Conservation (phyloP, 345 rosid genomes). For the Microthlaspi erraticum region DNA sequence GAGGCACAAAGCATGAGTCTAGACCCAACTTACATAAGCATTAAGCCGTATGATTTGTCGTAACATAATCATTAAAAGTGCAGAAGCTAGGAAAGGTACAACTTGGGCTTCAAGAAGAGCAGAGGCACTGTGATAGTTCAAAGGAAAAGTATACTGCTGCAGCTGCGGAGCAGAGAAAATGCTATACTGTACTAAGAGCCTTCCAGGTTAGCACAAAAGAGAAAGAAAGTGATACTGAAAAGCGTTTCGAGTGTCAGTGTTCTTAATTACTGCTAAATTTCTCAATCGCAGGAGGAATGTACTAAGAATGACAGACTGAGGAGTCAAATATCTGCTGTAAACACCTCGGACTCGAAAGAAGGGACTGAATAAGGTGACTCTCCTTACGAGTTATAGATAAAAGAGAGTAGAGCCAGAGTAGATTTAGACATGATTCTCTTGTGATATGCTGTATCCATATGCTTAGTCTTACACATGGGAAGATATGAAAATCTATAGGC, state of each 20-base stretch:
- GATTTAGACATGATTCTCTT: constrained; percentile 24
- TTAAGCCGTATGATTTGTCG: constrained; percentile 1
- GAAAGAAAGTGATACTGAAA: neutral
- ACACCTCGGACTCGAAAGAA: constrained; percentile 24
- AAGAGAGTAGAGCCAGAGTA: constrained; percentile 16
- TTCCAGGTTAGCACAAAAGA: constrained; percentile 62
- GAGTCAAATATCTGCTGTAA: constrained; percentile 28
- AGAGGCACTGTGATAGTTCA: constrained; percentile 56
- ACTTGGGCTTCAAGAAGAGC: constrained; percentile 65
- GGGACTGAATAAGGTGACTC: constrained; percentile 20
- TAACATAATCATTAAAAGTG: constrained; percentile 20
- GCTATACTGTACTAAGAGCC: constrained; percentile 59
- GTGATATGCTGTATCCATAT: constrained; percentile 18
- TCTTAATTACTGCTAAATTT: constrained; percentile 13
- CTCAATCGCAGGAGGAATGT: constrained; percentile 56
- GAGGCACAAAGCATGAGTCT: constrained; percentile 14
- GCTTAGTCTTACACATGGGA: neutral
- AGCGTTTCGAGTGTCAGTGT: constrained; percentile 7
- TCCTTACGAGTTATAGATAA: constrained; percentile 17
- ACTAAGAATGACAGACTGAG: constrained; percentile 54
- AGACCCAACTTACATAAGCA: neutral
- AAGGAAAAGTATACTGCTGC: constrained; percentile 67
- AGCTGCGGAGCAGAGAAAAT: constrained; percentile 63
- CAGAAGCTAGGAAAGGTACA: constrained; percentile 83
- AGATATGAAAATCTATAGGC: constrained; percentile 1